phyloP scores from a whole-genome alignment of 257 asterid genomes.

The Buddleja alternifolia region DNA sequence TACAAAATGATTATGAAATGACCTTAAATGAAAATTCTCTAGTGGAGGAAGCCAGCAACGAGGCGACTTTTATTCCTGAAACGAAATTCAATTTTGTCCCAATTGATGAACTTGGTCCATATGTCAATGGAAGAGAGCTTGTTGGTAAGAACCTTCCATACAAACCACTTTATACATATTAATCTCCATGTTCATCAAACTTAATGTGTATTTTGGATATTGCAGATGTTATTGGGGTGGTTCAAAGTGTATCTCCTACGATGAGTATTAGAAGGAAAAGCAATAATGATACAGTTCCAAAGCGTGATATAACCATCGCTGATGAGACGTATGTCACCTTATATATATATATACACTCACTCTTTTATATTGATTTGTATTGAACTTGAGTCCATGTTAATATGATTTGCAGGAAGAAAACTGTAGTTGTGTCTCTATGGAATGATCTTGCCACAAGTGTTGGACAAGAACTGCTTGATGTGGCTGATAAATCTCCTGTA shows the following conservation, averaged over 20 bases:
- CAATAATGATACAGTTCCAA: conserved; percentile 74
- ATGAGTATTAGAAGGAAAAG: conserved; percentile 80
- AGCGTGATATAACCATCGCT: conserved; percentile 92
- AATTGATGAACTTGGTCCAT: conserved; percentile 90
- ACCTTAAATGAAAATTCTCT: conserved; percentile 80
- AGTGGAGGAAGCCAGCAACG: conserved; percentile 76
- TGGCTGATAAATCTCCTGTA: conserved; percentile 84
- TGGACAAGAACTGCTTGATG: conserved; percentile 72
- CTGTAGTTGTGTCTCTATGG: conserved; percentile 69
- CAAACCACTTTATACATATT: background rate
- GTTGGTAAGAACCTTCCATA: conserved; percentile 58
- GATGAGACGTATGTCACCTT: conserved; percentile 73
- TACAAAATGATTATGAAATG: conserved; percentile 91
- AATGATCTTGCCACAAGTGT: conserved; percentile 60
- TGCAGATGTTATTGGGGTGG: conserved; percentile 91
- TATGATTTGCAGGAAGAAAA: conserved; percentile 68
- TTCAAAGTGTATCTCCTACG: conserved; percentile 80
- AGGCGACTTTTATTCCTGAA: conserved; percentile 73
- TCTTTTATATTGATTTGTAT: background rate
- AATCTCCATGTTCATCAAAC: conserved; percentile 8
- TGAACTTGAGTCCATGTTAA: background rate
- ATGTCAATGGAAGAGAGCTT: conserved; percentile 81
- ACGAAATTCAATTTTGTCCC: conserved; percentile 75
- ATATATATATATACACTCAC: too few relatives aligned
- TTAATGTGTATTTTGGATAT: background rate